Conservation (phyloP, 2,329 filamentous ascomycete species). For the Talaromyces sp. region DNA sequence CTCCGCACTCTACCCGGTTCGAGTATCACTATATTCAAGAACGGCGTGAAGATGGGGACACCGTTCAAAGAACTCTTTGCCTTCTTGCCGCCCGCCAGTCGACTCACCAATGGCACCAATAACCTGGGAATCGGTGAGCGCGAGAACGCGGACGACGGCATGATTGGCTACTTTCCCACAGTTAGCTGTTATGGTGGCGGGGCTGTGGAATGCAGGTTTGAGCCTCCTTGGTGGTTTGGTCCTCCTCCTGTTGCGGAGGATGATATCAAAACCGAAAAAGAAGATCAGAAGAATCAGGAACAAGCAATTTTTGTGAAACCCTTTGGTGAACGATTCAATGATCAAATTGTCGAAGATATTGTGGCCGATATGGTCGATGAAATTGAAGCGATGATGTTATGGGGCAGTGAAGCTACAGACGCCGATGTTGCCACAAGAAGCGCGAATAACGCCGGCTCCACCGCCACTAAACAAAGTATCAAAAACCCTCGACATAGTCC, state of each 20-base stretch:
- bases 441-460: constrained; percentile 15
- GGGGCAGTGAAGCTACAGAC: constrained; percentile 29
- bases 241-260: constrained; percentile 53
- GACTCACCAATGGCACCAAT: constrained; percentile 42
- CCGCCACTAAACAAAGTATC: background rate
- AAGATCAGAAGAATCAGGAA: background rate
- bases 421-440: constrained; percentile 24
- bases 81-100: constrained; percentile 85
- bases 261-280: constrained; percentile 32
- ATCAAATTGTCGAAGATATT: constrained; percentile 93
- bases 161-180: constrained; percentile 92
- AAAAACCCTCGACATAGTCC: constrained; percentile 3
- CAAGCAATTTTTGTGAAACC: constrained; percentile 47
- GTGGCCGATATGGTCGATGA: constrained; percentile 93
- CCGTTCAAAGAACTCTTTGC: constrained; percentile 83
- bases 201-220: constrained; percentile 89
- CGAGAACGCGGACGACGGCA: constrained; percentile 87
- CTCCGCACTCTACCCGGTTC: constrained; percentile 83
- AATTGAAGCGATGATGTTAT: constrained; percentile 72
- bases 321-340: constrained; percentile 75
- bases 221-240: constrained; percentile 86
- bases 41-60: constrained; percentile 79
- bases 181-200: constrained; percentile 90
- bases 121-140: constrained; percentile 63
- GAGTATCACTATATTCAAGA: constrained; percentile 87